Conservation (phyloP, 805 yeast species). For the Metschnikowia hibisci region DNA sequence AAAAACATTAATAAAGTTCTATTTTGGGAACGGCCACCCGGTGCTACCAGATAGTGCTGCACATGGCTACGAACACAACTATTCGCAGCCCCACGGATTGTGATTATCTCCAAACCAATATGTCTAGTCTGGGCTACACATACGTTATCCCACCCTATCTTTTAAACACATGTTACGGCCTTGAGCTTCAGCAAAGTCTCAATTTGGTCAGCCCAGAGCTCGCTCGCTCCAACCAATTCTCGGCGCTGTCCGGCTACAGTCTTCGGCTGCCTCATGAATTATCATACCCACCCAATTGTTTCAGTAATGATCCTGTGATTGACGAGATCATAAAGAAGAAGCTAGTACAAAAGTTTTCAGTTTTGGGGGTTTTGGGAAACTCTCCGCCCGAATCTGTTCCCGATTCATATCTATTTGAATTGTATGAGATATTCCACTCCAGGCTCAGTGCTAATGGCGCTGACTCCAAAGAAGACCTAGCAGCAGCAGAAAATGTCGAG, state of each 20-base stretch:
- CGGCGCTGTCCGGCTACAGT: conserved; percentile 23
- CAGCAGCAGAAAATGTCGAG: neutral
- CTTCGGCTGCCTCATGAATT: conserved; percentile 17
- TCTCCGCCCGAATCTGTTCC: conserved; percentile 26
- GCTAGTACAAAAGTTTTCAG: conserved; percentile 31
- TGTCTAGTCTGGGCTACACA: conserved; percentile 17
- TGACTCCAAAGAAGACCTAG: conserved; percentile 1
- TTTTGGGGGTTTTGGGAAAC: conserved; percentile 34
- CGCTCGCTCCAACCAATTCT: conserved; percentile 25
- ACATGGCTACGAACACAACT: conserved; percentile 2
- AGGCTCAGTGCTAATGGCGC: conserved; percentile 17
- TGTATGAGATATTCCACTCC: conserved; percentile 30
- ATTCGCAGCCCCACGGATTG: conserved; percentile 6
- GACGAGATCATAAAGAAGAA: conserved; percentile 32
- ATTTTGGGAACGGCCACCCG: too few relatives aligned
- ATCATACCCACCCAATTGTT: conserved; percentile 12
- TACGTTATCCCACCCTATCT: conserved; percentile 43
- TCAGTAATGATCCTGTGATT: conserved; percentile 30
- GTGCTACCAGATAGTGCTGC: conserved; percentile 1
- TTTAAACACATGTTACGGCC: conserved; percentile 36
- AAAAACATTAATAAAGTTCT: too few relatives aligned
- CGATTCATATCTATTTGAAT: conserved; percentile 29
- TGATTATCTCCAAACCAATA: conserved; percentile 5
- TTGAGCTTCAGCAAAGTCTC: conserved; percentile 26
- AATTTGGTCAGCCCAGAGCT: conserved; percentile 22